These are phyloP conservation scores for Stenocarpella maydis DNA, from an alignment of 2,329 filamentous ascomycete species.

Conservation along the genomic window DNA sequence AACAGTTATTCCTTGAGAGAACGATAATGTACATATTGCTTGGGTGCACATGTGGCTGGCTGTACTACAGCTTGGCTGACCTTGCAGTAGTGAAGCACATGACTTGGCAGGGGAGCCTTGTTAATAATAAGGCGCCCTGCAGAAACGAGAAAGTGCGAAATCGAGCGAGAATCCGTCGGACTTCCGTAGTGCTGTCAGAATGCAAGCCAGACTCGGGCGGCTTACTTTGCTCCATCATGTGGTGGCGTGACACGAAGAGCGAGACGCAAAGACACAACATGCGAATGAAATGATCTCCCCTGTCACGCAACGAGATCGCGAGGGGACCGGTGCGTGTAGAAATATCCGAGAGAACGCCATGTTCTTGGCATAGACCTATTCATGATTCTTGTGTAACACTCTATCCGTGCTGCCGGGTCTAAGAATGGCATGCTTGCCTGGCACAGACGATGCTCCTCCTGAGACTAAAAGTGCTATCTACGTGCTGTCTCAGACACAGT, in stretches of 20 bases:
- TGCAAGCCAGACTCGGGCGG: neutral
- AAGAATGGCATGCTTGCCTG: neutral
- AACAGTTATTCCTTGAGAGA: neutral
- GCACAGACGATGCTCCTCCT: neutral
- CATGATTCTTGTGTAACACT: neutral
- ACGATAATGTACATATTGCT: neutral
- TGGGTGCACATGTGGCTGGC: too few relatives aligned
- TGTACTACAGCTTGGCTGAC: conserved; percentile 12
- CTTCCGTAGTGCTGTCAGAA: conserved; percentile 1
- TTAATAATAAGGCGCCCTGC: neutral
- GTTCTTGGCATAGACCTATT: neutral
- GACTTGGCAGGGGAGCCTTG: neutral
- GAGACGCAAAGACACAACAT: neutral
- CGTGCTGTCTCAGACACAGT: conserved; percentile 19
- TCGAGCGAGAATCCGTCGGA: neutral
- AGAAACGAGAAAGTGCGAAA: neutral
- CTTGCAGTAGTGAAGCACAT: neutral
- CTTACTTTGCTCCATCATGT: neutral
- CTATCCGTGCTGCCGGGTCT: conserved; percentile 3
- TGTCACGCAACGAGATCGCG: neutral
- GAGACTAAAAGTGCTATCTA: neutral
- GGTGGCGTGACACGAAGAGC: neutral
- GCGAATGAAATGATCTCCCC: neutral
- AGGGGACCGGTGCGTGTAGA: neutral
- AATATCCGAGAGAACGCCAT: neutral